Conservation (phyloP, 495 filamentous ascomycete species). For the Aspergillus nanangensis region DNA sequence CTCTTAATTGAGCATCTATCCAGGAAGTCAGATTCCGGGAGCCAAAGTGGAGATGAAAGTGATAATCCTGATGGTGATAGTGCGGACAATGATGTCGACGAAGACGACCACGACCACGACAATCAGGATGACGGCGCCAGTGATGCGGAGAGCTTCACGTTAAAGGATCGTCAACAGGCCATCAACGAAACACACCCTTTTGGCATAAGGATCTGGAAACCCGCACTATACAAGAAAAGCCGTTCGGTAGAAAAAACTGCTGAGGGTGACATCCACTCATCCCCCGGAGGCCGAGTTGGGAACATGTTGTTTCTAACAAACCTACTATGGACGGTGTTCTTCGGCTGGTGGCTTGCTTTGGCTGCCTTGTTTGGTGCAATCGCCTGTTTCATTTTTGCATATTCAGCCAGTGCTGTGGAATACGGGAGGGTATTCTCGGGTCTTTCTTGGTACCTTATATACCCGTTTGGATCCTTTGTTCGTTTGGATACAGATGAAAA, state of each 20-base stretch:
- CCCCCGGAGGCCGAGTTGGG: slow-evolving; percentile 84
- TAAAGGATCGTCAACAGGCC: slow-evolving; percentile 91
- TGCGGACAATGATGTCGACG: slow-evolving; percentile 15
- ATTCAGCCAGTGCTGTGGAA: slow-evolving; percentile 71
- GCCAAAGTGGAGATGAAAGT: slow-evolving; percentile 12
- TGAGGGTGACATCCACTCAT: slow-evolving; percentile 95
- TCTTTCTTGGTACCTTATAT: slow-evolving; percentile 81
- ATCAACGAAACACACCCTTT: slow-evolving; percentile 99
- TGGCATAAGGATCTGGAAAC: slow-evolving; percentile 98
- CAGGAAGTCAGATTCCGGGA: slow-evolving; percentile 23
- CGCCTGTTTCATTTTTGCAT: slow-evolving; percentile 75
- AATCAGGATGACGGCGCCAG: slow-evolving; percentile 60
- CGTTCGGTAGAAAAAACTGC: slow-evolving; percentile 94
- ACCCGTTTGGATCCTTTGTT: slow-evolving; percentile 95
- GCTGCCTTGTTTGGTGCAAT: slow-evolving; percentile 68
- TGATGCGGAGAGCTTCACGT: slow-evolving; percentile 72
- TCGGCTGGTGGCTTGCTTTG: slow-evolving; percentile 95
- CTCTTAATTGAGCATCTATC: slow-evolving; percentile 17
- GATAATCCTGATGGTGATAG: slow-evolving; percentile 16
- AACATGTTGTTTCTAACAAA: slow-evolving; percentile 82
- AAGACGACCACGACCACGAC: slow-evolving; percentile 34
- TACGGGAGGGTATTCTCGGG: slow-evolving; percentile 86
- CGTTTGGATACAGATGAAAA: slow-evolving; percentile 88
- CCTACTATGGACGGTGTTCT: slow-evolving; percentile 82
- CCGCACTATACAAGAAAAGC: slow-evolving; percentile 94